These are phyloP conservation scores for Rhynchospora tenuis DNA, from an alignment of 176 grass and related monocot species.

Conservation along the genomic window DNA sequence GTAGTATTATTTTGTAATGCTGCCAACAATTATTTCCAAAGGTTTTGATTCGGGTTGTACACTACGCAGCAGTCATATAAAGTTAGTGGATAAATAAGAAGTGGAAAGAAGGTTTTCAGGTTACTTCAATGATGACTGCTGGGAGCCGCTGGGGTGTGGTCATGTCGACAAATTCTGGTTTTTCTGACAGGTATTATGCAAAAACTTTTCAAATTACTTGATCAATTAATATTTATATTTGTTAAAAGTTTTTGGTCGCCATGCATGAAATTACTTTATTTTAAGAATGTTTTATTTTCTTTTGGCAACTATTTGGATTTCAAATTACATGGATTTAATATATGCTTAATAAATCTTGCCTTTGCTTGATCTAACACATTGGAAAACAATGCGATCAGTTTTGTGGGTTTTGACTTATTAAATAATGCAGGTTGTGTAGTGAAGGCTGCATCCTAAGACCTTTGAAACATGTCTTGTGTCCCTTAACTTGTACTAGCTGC, in stretches of 20 bases:
- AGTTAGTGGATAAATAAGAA: constrained; percentile 99
- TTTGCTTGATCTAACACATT: neutral
- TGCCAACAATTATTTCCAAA: too few species aligned
- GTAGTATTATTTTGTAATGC: too few species aligned
- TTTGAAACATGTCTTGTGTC: too few species aligned
- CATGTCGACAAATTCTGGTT: constrained; percentile 95
- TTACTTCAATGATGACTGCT: constrained; percentile 98
- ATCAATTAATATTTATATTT: neutral
- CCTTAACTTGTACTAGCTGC: too few species aligned
- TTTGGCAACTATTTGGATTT: neutral
- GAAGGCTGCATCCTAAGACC: too few species aligned
- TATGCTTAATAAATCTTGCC: neutral
- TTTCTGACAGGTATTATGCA: constrained; percentile 73
- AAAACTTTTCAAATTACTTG: neutral
- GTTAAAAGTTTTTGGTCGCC: neutral
- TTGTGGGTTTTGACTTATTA: neutral
- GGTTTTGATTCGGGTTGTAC: too few species aligned
- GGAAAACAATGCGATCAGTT: neutral
- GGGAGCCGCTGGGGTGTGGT: constrained; percentile 95
- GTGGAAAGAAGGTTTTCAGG: constrained; percentile 99
- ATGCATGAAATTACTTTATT: neutral
- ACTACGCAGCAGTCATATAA: constrained; percentile 97
- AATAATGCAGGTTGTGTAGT: constrained; percentile 73
- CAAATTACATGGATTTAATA: neutral
- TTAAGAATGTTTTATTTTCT: neutral